Evolutionary conservation across 768 basidiomycete genomes (phyloP).

Genomic region (Mycena vitilis): DNA sequence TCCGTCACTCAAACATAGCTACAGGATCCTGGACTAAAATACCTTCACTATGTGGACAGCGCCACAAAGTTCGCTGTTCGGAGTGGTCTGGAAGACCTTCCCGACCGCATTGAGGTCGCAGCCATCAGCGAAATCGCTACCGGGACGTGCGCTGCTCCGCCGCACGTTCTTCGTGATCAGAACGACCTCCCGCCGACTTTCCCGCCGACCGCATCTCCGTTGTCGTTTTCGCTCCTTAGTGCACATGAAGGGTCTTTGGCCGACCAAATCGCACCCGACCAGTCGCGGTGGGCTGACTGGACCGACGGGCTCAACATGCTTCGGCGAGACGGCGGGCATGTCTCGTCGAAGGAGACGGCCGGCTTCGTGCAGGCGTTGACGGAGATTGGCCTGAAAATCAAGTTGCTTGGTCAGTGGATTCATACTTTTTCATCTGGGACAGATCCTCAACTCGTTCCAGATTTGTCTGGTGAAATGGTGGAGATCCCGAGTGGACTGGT

Average conservation of each 20-base stretch:
- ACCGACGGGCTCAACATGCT: conserved; percentile 93
- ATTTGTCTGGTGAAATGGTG: conserved; percentile 89
- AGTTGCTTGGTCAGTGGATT: conserved; percentile 75
- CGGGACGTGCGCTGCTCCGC: conserved; percentile 76
- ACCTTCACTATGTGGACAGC: conserved; percentile 89
- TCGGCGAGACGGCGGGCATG: conserved; percentile 82
- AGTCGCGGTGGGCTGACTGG: conserved; percentile 91
- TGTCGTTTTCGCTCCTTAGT: conserved; percentile 83
- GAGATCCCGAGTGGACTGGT: conserved; percentile 86
- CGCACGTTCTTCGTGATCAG: conserved; percentile 71
- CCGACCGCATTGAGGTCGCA: conserved; percentile 86
- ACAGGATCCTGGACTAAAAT: conserved; percentile 82
- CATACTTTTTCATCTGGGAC: background rate
- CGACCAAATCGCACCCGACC: conserved; percentile 82
- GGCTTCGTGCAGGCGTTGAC: conserved; percentile 89
- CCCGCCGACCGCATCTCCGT: conserved; percentile 67
- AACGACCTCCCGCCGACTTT: conserved; percentile 67
- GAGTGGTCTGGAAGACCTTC: conserved; percentile 86
- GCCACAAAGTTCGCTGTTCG: conserved; percentile 83
- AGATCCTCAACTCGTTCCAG: conserved; percentile 48
- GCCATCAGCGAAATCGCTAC: conserved; percentile 84
- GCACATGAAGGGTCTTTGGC: conserved; percentile 78
- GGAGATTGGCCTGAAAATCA: conserved; percentile 92
- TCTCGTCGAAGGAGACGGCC: conserved; percentile 86
- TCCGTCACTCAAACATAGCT: conserved; percentile 16